Evolutionary conservation across 2,329 filamentous ascomycete genomes (phyloP), one percentile per base, ranked within the genome.

Genomic region (Aspergillus thermomutatus): DNA sequence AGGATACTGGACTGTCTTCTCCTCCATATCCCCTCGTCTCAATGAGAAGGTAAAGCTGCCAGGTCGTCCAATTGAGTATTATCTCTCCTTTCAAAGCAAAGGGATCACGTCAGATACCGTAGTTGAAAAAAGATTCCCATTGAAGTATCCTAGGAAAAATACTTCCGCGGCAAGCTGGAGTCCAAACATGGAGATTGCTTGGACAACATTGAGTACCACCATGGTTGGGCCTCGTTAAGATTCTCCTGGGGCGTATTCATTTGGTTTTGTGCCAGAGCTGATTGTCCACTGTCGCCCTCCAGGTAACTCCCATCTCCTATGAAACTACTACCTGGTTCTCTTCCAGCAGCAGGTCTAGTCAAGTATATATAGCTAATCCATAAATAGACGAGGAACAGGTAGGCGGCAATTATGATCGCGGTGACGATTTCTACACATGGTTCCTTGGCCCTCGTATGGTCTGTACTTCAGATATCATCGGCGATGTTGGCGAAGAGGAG

Each of bases 361-460:
- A 27, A 27, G 26, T 27, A 27, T 27, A 8, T 27, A 8, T 8
- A 27, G 26, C 26, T 27, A 27, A 27, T 27, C 26, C 26, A 8
- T 8, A 27, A 8, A 8, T 4, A 70, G 67, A 70, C 48, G 66
- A 72, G 45, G 67, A 72, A 49, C 70, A 73, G 57, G 64, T 71
- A 45, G 65, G 69, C 28, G 60, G 60, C 10, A 66, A 70, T 57
- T 72, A 72, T 53, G 70, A 73, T 54, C 62, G 66, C 26, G 70
- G 70, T 9, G 66, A 73, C 46, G 69, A 73, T 47, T 64, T 65
- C 53, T 73, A 72, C 52, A 62, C 66, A 21, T 73, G 67, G 68
- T 72, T 71, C 57, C 67, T 72, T 21, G 70, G 70, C 14, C 68
- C 69, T 48, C 67, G 69, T 34, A 72, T 73, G 70, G 63, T 72